phyloP scores from a whole-genome alignment of 2,329 filamentous ascomycete species.

The Trichophyton equinum region DNA sequence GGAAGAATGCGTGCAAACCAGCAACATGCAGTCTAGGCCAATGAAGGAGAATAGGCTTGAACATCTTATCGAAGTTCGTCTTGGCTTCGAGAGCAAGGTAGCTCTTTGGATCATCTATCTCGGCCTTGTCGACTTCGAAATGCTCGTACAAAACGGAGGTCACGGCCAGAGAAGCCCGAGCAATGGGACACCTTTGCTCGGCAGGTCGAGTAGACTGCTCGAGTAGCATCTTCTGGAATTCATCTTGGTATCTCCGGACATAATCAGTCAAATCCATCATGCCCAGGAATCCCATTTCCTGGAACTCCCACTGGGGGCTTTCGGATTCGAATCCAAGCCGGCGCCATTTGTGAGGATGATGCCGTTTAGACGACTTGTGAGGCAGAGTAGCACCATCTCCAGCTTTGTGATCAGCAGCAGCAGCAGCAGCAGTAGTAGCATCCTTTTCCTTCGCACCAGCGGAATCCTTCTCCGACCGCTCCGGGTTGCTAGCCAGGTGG shows the following conservation, averaged over 20 bases:
- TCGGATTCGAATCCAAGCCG: constrained; percentile 85
- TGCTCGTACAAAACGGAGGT: constrained; percentile 87
- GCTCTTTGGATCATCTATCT: constrained; percentile 63
- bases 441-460: constrained; percentile 5
- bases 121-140: constrained; percentile 80
- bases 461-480: constrained; percentile 35
- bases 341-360: constrained; percentile 87
- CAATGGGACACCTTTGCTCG: constrained; percentile 70
- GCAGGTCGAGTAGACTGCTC: constrained; percentile 69
- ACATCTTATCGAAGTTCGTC: constrained; percentile 72
- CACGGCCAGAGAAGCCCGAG: constrained; percentile 71
- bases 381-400: constrained; percentile 30
- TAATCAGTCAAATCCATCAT: constrained; percentile 98
- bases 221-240: constrained; percentile 79
- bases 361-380: constrained; percentile 48
- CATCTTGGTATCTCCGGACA: constrained; percentile 80
- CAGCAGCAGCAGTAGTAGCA: constrained; percentile 13
- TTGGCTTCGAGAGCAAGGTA: constrained; percentile 62
- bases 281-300: constrained; percentile 72
- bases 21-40: constrained; percentile 86
- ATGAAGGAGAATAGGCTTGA: constrained; percentile 75
- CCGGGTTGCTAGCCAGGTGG: constrained; percentile 68
- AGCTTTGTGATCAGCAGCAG: constrained; percentile 22
- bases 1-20: constrained; percentile 73
- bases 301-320: constrained; percentile 74